Base-by-base conservation (phyloP, 805 yeast species). In the Yamadazyma insecticola region DNA sequence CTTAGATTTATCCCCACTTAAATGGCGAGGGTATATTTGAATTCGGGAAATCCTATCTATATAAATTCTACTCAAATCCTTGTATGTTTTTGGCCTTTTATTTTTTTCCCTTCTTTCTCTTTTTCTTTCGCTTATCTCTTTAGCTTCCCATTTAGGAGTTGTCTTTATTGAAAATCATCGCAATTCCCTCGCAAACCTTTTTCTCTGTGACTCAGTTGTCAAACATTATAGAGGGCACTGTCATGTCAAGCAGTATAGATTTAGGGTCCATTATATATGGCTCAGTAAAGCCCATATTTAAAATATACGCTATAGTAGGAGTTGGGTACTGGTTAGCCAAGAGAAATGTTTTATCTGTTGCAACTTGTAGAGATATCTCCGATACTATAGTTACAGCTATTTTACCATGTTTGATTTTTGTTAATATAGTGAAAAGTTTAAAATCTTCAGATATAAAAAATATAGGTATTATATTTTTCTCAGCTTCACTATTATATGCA, bases 201-300 rank as follows among this genome's bases (percentile, higher is more conserved):
- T n/a, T n/a, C n/a, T n/a, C n/a, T n/a, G n/a, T n/a, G n/a, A n/a
- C n/a, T n/a, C n/a, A n/a, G n/a, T n/a, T n/a, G n/a, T n/a, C n/a
- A n/a, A n/a, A n/a, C n/a, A n/a, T n/a, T n/a, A n/a, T 19, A 19
- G 11, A 19, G 21, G 21, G 10, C 21, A 19, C 21, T 5, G 19
- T 13, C 13, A 39, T 38, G 46, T 16, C 41, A 13, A 43, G n/a
- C n/a, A n/a, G n/a, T n/a, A n/a, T 46, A 9, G 42, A 67, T 2
- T 44, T 80, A 19, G 90, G 92, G 12, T 67, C 69, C 23, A 76
- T 85, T 22, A 80, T 87, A 5, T 86, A 81, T 58, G 71, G 85
- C 15, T 76, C 95, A 0, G 79, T 81, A 34, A 86, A 85, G 61
- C 96, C 96, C n/a, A 79, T 86, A 36, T 69, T 85, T 57, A 87